A percentile compares a stretch with the other conserved stretches of the same genome.
Conservation (phyloP, 345 rosid species). For the Eucalyptus microcorys region DNA sequence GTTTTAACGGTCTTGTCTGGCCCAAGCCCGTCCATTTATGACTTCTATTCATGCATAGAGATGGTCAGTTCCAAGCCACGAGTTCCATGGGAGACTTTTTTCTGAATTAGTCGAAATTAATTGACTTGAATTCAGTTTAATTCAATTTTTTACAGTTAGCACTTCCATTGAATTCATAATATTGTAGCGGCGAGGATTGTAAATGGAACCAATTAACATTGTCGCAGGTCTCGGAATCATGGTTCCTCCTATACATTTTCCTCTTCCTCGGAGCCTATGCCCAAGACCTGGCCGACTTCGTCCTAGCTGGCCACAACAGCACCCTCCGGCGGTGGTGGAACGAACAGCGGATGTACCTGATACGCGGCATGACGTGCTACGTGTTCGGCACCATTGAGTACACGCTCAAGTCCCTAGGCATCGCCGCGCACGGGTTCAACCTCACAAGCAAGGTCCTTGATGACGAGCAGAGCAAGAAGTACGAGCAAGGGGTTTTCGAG, state of each 20-base stretch:
- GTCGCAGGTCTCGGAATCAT: conserved; percentile 38
- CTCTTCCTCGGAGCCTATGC: conserved; percentile 48
- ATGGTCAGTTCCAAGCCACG: background rate
- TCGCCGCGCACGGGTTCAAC: conserved; percentile 38
- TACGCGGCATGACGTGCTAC: background rate
- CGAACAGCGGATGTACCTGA: conserved; percentile 45
- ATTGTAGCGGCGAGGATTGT: background rate
- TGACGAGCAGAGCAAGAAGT: conserved; percentile 9
- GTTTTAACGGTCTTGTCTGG: background rate
- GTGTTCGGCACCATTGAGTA: background rate
- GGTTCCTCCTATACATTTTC: conserved; percentile 53
- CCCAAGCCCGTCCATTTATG: background rate
- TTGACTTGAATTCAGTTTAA: background rate
- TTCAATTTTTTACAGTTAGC: background rate
- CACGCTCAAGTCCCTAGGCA: conserved; percentile 27
- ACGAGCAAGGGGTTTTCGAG: background rate
- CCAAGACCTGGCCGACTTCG: background rate
- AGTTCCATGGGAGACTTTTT: background rate
- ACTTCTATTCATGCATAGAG: background rate
- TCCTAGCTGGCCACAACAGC: background rate
- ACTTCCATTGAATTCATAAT: background rate
- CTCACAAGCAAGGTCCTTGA: conserved; percentile 48
- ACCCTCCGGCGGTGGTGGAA: background rate
- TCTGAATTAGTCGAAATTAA: background rate
- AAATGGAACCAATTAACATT: background rate